These are phyloP conservation scores for Podaxis mareebaensis DNA, from an alignment of 768 basidiomycete genomes.

Conservation along the genomic window DNA sequence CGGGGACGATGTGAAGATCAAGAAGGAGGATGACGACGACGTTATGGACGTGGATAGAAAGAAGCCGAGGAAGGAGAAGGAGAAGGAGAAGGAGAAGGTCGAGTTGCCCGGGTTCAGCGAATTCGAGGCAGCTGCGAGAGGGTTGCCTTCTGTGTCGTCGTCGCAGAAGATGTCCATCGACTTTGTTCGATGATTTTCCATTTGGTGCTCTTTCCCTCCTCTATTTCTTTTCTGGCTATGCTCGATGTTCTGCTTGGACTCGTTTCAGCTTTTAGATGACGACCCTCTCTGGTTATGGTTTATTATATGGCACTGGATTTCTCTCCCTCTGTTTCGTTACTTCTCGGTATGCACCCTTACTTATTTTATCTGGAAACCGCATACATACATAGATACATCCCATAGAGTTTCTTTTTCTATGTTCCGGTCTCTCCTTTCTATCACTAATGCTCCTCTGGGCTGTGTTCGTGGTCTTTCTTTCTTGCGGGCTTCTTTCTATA, in stretches of 20 bases:
- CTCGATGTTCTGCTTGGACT: not conserved
- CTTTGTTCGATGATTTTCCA: constrained; percentile 13
- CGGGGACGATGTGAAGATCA: constrained; percentile 15
- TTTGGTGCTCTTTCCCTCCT: not conserved
- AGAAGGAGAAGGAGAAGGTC: constrained; percentile 36
- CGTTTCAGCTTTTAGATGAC: constrained; percentile 10
- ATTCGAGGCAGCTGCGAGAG: constrained; percentile 57
- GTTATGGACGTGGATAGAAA: constrained; percentile 18
- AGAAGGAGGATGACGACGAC: constrained; percentile 16
- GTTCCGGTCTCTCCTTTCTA: not conserved
- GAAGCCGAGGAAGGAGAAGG: constrained; percentile 19
- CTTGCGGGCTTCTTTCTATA: not conserved
- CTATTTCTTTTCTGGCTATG: not conserved
- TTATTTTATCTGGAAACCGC: constrained; percentile 16
- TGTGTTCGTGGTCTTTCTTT: not conserved
- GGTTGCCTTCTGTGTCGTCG: constrained; percentile 12
- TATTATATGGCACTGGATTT: not conserved
- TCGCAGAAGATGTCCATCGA: constrained; percentile 25
- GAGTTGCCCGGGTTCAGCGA: constrained; percentile 65
- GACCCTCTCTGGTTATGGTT: not conserved
- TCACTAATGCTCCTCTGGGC: not conserved
- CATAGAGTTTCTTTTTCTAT: constrained; percentile 10
- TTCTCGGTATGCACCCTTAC: not conserved
- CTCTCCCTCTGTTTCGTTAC: not conserved
- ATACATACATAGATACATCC: constrained; percentile 3